A percentile compares a stretch with the other conserved stretches of the same genome.
Evolutionary conservation across 306 rosid species (phyloP).

Genomic region (Argentina anserina): DNA sequence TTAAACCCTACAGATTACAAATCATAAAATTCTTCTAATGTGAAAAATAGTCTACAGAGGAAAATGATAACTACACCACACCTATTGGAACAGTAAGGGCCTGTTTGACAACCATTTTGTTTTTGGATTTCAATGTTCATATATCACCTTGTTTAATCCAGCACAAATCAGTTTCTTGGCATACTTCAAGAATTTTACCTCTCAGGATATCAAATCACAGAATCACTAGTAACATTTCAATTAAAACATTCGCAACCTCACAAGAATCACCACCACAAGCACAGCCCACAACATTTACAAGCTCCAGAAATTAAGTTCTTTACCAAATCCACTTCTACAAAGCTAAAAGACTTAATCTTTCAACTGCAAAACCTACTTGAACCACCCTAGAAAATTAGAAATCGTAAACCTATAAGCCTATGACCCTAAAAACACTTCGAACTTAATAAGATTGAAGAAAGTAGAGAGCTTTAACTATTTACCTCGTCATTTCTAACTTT

Average conservation of each 20-base stretch:
- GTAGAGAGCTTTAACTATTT: background rate
- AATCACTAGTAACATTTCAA: background rate
- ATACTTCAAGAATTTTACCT: background rate
- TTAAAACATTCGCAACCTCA: background rate
- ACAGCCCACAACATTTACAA: background rate
- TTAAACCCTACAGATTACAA: background rate
- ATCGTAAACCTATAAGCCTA: background rate
- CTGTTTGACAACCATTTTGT: background rate
- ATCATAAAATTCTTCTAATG: background rate
- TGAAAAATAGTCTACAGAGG: background rate
- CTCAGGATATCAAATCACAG: background rate
- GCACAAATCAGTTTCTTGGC: background rate
- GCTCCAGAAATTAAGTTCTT: constrained; percentile 3
- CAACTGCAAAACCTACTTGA: background rate
- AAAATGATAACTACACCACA: background rate
- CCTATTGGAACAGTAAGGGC: background rate
- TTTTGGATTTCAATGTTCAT: background rate
- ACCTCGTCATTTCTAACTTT: constrained; percentile 63
- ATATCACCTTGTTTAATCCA: background rate
- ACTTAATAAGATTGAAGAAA: background rate
- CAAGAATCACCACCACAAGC: background rate
- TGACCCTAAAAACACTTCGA: background rate
- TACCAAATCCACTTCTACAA: background rate
- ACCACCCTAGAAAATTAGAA: background rate
- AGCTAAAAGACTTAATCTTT: background rate